Percentiles rank a stretch among this genome's conserved stretches.
Conservation (phyloP, 306 rosid species). For the Citrullus mucosospermus region DNA sequence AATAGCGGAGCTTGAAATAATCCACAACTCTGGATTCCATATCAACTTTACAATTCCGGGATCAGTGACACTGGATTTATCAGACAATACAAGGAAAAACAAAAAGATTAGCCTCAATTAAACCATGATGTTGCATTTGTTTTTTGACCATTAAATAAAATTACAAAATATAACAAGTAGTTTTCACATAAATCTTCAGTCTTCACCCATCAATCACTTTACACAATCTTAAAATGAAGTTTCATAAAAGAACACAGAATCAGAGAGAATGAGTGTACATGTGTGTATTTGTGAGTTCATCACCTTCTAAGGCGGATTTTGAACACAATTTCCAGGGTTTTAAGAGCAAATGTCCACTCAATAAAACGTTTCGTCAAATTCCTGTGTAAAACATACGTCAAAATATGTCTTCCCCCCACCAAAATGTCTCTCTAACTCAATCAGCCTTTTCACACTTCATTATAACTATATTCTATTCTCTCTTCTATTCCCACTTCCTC, state of each 20-base stretch:
- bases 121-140: not conserved
- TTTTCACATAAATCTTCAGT: not conserved
- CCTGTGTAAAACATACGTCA: not conserved
- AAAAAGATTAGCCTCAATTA: not conserved
- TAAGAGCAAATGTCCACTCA: not conserved
- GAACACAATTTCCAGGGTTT: not conserved
- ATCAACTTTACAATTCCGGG: not conserved
- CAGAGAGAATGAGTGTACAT: not conserved
- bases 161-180: not conserved
- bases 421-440: not conserved
- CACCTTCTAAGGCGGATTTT: not conserved
- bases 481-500: not conserved
- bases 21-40: constrained; percentile 13
- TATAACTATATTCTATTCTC: not conserved
- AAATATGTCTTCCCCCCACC: not conserved
- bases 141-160: not conserved
- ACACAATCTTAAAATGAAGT: not conserved
- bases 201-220: not conserved
- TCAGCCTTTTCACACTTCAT: not conserved
- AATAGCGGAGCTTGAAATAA: constrained; percentile 25
- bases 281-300: not conserved
- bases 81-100: not conserved
- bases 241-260: not conserved
- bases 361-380: not conserved
- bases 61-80: not conserved